Evolutionary conservation across 257 asterid genomes (phyloP).

Genomic region (Forsythia viridissima): DNA sequence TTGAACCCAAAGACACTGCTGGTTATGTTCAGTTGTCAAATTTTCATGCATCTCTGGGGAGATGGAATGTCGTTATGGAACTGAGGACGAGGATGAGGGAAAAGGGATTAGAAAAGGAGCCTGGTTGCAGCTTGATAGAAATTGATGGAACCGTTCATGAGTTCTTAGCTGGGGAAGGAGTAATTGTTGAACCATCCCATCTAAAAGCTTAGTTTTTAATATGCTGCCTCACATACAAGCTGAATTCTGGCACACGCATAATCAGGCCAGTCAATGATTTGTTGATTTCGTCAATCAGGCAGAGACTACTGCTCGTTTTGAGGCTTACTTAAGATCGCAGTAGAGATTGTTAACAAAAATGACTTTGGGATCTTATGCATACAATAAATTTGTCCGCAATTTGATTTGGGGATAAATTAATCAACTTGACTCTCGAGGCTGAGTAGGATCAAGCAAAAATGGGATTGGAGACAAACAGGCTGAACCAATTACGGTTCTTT

Average conservation of each 20-base stretch:
- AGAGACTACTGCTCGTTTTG: too few species aligned
- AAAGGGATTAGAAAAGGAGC: conserved; percentile 29
- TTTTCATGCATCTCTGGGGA: conserved; percentile 33
- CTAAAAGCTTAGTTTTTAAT: neutral
- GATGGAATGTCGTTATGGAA: conserved; percentile 31
- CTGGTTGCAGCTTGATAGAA: conserved; percentile 43
- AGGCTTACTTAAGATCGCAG: too few species aligned
- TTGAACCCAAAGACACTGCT: conserved; percentile 34
- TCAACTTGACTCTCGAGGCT: too few species aligned
- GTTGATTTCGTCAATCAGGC: too few species aligned
- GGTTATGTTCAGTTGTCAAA: conserved; percentile 43
- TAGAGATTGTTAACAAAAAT: too few species aligned
- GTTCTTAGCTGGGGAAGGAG: conserved; percentile 47
- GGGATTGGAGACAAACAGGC: too few species aligned
- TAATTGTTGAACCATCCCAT: neutral
- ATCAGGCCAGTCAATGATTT: too few species aligned
- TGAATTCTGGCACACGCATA: neutral
- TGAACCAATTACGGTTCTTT: too few species aligned
- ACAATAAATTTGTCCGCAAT: too few species aligned
- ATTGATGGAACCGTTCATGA: conserved; percentile 38
- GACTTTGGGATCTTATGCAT: too few species aligned
- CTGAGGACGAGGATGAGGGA: conserved; percentile 36
- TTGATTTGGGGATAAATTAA: too few species aligned
- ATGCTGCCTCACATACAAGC: neutral
- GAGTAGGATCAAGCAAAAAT: too few species aligned